Base-by-base conservation (phyloP, 768 basidiomycete genomes). In the Rhodotorula taiwanensis region DNA sequence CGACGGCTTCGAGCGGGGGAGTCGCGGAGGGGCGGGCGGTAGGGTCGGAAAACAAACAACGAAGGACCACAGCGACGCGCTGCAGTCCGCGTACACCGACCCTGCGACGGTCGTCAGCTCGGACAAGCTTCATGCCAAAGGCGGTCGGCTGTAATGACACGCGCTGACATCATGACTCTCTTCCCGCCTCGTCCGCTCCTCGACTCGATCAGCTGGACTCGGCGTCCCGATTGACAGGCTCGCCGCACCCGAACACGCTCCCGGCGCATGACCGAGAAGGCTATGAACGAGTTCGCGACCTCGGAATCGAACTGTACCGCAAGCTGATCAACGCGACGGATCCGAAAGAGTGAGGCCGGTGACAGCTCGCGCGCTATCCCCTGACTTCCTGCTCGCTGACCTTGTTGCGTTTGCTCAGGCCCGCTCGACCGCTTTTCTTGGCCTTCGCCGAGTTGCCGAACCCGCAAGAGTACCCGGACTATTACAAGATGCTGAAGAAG, bases 401-500 rank as follows among this genome's bases (percentile, higher is more conserved):
- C 49, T 3, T 30, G 21, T 9, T 51, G 0, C 48, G 13, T 15
- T 42, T 18, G 28, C 34, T 4, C 57, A 59, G 60, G 42, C 54
- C 43, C 10, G 42, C 54, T 2, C 58, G 60, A 2, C 44, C 51
- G 33, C 43, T 71, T 5, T 50, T 50, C 28, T 18, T 34, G 15
- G 60, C 58, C 36, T 72, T 72, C 23, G 30, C 52, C 18, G 61
- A 67, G 41, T 45, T 71, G 15, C 72, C 72, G 5, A 43, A 52
- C 9, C 58, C 51, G 15, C 23, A 21, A n/a, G 23, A 44, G 18
- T 70, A 51, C 42, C 60, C 72, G 1, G 66, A 68, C 43, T 73
- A 73, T 49, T 73, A 71, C 64, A 25, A 44, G 15, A 51, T 58
- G 54, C 71, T 73, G 60, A 70, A 71, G 48, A 70, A 71, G 52